These are phyloP conservation scores for Annulohypoxylon truncatum DNA, from an alignment of 2,329 filamentous ascomycete genomes.

Conservation along the genomic window DNA sequence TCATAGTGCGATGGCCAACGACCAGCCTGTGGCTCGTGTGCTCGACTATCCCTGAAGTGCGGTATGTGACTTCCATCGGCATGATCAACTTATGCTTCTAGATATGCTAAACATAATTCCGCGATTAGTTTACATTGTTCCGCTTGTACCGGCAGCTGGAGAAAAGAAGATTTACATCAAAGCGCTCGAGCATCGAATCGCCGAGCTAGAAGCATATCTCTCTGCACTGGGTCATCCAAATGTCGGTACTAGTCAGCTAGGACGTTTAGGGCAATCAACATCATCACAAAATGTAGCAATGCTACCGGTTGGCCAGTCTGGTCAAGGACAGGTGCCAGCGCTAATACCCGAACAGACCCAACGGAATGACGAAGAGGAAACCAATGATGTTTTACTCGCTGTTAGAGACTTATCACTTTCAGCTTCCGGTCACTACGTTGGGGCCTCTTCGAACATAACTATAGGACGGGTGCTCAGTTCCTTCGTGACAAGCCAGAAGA, in stretches of 20 bases:
- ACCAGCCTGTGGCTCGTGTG: conserved; percentile 48
- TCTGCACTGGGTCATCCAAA: conserved; percentile 43
- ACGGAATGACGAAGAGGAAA: conserved; percentile 43
- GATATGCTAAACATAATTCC: conserved; percentile 1
- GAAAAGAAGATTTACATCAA: conserved; percentile 50
- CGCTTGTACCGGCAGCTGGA: conserved; percentile 48
- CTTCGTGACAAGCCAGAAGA: conserved; percentile 46
- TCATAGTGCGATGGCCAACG: conserved; percentile 47
- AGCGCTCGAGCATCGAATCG: conserved; percentile 47
- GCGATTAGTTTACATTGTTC: conserved; percentile 47
- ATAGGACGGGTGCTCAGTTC: conserved; percentile 50
- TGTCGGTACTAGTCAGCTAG: conserved; percentile 42
- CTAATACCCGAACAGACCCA: conserved; percentile 26
- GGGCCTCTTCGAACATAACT: conserved; percentile 48
- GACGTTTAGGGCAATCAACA: conserved; percentile 32
- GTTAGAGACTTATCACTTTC: conserved; percentile 48
- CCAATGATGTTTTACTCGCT: conserved; percentile 47
- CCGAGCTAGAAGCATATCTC: conserved; percentile 46
- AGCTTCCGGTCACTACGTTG: conserved; percentile 48
- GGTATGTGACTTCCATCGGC: conserved; percentile 34
- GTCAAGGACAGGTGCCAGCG: conserved; percentile 5
- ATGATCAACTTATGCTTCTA: neutral
- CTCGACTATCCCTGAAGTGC: conserved; percentile 47
- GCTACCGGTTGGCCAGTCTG: conserved; percentile 12
- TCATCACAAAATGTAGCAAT: conserved; percentile 34